Conservation (phyloP, 352 stramenopile genomes). For the Pythium aphanidermatum region DNA sequence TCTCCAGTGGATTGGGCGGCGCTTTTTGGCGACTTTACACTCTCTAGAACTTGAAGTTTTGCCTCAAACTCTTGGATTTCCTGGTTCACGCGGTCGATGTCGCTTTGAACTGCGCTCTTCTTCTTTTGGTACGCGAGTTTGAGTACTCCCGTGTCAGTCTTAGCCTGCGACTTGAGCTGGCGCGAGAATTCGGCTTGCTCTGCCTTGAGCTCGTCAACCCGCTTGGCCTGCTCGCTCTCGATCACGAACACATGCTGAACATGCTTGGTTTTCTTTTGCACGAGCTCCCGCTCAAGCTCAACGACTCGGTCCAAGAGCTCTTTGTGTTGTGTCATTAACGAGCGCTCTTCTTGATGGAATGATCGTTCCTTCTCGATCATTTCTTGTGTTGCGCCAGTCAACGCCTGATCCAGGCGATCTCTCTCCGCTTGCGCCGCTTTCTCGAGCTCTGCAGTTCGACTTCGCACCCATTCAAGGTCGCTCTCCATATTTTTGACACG, state of each 20-base stretch:
- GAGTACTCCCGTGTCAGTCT: slow-evolving; percentile 38
- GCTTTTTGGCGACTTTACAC: slow-evolving; percentile 14
- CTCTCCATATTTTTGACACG: slow-evolving; percentile 44
- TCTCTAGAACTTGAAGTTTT: slow-evolving; percentile 29
- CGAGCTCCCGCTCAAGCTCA: slow-evolving; percentile 43
- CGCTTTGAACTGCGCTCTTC: slow-evolving; percentile 25
- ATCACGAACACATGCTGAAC: slow-evolving; percentile 42
- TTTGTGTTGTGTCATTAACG: slow-evolving; percentile 44
- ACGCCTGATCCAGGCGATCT: slow-evolving; percentile 25
- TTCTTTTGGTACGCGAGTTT: slow-evolving; percentile 44
- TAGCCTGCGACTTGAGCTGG: slow-evolving; percentile 51
- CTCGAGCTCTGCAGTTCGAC: slow-evolving; percentile 37
- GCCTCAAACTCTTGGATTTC: slow-evolving; percentile 25
- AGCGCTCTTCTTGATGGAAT: slow-evolving; percentile 52
- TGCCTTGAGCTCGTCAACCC: slow-evolving; percentile 26
- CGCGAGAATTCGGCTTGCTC: slow-evolving; percentile 43
- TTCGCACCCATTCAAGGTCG: slow-evolving; percentile 49
- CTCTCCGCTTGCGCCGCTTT: slow-evolving; percentile 26
- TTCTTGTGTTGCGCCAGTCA: slow-evolving; percentile 26
- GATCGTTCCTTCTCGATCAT: slow-evolving; percentile 40
- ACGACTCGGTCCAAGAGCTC: slow-evolving; percentile 52
- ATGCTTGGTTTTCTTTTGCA: slow-evolving; percentile 60
- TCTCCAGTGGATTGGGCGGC: not conserved
- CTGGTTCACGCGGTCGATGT: slow-evolving; percentile 21
- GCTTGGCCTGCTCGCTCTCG: slow-evolving; percentile 33